Percentiles rank a stretch among this genome's conserved stretches.
Evolutionary conservation across 2,329 filamentous ascomycete species (phyloP).

Genomic region (Venturia effusa): DNA sequence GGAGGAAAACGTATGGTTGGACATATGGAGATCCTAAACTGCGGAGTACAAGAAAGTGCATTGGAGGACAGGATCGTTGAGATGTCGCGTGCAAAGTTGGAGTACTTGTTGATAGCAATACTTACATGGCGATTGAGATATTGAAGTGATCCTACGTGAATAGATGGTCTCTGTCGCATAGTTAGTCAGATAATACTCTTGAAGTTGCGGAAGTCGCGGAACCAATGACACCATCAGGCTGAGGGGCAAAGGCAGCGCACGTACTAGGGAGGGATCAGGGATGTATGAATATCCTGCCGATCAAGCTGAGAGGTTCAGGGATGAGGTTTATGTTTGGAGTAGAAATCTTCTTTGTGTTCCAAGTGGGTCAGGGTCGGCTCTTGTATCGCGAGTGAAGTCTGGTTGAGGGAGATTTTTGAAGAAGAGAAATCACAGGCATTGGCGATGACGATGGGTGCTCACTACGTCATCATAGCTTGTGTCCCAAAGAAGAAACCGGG

Average conservation of each 20-base stretch:
- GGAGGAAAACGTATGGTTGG: not conserved
- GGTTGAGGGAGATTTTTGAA: not conserved
- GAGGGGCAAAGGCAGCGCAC: not conserved
- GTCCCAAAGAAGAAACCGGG: not conserved
- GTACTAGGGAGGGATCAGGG: not conserved
- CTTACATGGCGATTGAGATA: not conserved
- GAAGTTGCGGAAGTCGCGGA: not conserved
- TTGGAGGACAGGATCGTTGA: not conserved
- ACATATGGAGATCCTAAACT: not conserved
- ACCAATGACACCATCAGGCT: slow-evolving; percentile 1
- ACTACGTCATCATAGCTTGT: not conserved
- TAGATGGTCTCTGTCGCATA: not conserved
- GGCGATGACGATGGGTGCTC: not conserved
- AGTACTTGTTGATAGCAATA: not conserved
- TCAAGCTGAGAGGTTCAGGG: not conserved
- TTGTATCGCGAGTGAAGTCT: not conserved
- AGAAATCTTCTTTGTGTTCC: not conserved
- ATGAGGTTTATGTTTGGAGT: not conserved
- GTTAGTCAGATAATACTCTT: not conserved
- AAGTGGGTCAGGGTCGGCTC: too few species aligned
- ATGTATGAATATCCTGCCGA: not conserved
- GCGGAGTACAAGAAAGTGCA: not conserved
- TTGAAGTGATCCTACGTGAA: not conserved
- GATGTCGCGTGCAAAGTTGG: not conserved
- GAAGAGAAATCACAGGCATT: too few species aligned